These are phyloP conservation scores for Hippophae gyantsensis DNA, from an alignment of 306 rosid species.

Conservation along the genomic window DNA sequence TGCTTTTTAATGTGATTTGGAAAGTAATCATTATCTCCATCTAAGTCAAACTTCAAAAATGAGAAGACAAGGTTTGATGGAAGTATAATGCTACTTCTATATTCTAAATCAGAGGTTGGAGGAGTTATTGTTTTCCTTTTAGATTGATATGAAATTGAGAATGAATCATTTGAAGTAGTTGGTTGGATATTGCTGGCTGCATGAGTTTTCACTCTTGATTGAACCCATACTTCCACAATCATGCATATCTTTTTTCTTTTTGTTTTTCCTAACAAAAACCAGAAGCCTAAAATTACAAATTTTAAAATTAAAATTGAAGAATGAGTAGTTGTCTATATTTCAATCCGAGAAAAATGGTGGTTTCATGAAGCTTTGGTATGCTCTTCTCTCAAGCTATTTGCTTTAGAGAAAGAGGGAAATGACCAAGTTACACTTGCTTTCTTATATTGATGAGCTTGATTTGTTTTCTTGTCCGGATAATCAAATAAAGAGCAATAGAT, in stretches of 20 bases:
- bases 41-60: too few species aligned
- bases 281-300: background rate
- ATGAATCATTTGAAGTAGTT: constrained; percentile 29
- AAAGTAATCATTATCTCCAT: too few species aligned
- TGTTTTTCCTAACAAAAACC: background rate
- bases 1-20: too few species aligned
- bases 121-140: constrained; percentile 8
- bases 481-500: constrained; percentile 1
- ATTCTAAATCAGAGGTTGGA: constrained; percentile 33
- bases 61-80: constrained; percentile 62
- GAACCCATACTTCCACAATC: constrained; percentile 59
- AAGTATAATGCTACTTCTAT: constrained; percentile 30
- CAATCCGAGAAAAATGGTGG: too few species aligned
- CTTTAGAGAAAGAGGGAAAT: constrained; percentile 20
- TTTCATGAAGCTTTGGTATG: too few species aligned
- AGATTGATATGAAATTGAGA: constrained; percentile 26
- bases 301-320: background rate
- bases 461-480: constrained; percentile 15
- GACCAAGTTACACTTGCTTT: constrained; percentile 25
- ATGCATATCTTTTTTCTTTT: constrained; percentile 38
- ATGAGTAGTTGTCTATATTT: too few species aligned
- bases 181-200: constrained; percentile 30
- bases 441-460: constrained; percentile 23
- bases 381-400: too few species aligned
- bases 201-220: constrained; percentile 46